These are phyloP conservation scores for Fusarium humuli DNA, from an alignment of 2,329 filamentous ascomycete species.

Conservation along the genomic window DNA sequence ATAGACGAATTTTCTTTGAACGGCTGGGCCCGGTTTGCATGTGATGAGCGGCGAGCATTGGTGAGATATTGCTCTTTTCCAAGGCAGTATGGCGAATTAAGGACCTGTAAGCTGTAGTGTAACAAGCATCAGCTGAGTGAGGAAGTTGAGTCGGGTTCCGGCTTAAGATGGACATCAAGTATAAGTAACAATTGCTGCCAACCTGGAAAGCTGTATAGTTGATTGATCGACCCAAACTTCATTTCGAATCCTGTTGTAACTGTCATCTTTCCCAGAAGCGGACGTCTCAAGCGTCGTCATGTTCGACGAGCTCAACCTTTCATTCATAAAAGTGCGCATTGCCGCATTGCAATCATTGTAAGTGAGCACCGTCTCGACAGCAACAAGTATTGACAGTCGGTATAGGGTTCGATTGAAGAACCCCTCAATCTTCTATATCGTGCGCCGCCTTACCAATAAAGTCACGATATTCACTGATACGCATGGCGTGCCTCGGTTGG, in stretches of 20 bases:
- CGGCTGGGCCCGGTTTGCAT: neutral
- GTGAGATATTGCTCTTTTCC: neutral
- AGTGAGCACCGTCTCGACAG: constrained; percentile 42
- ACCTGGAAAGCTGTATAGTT: neutral
- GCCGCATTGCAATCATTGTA: constrained; percentile 61
- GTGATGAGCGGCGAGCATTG: neutral
- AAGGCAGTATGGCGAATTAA: neutral
- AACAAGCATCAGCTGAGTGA: constrained; percentile 28
- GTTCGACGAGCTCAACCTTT: constrained; percentile 56
- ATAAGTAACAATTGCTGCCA: neutral
- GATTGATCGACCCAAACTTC: neutral
- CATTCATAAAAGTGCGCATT: constrained; percentile 60
- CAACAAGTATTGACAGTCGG: neutral
- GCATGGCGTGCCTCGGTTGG: constrained; percentile 35
- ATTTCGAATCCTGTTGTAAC: neutral
- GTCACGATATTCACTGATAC: constrained; percentile 39
- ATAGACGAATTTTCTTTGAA: constrained; percentile 30
- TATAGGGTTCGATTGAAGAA: constrained; percentile 26
- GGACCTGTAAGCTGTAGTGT: constrained; percentile 10
- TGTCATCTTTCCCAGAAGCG: neutral
- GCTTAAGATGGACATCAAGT: neutral
- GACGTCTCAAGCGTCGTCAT: constrained; percentile 38
- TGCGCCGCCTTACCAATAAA: constrained; percentile 40
- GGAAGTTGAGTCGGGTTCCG: constrained; percentile 26
- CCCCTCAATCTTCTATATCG: constrained; percentile 23